A percentile compares a stretch with the other conserved stretches of the same genome.
Evolutionary conservation across 768 basidiomycete genomes (phyloP).

Genomic region (Pulveroboletus frians): DNA sequence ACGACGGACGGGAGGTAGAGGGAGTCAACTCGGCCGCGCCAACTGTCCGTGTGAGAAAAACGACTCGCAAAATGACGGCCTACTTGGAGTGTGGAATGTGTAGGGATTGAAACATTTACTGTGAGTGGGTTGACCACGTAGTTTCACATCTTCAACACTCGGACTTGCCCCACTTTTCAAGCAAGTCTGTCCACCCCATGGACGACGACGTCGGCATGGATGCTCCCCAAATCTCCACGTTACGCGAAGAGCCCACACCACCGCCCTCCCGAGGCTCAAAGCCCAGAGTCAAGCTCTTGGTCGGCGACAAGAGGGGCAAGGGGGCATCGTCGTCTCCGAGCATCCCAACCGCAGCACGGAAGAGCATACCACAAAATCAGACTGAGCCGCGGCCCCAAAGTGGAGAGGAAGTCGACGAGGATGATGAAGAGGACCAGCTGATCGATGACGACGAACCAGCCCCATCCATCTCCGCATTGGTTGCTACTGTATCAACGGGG

Average conservation of each 20-base stretch:
- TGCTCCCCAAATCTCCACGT: slow-evolving; percentile 76
- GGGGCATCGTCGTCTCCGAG: slow-evolving; percentile 33
- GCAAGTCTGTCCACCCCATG: slow-evolving; percentile 17
- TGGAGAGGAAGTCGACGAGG: slow-evolving; percentile 55
- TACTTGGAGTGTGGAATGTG: slow-evolving; percentile 1
- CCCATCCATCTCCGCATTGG: slow-evolving; percentile 25
- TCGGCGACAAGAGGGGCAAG: slow-evolving; percentile 40
- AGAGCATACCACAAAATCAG: slow-evolving; percentile 16
- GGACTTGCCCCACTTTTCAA: neutral
- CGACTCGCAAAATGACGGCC: neutral
- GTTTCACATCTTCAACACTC: neutral
- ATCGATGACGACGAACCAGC: slow-evolving; percentile 58
- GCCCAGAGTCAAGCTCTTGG: slow-evolving; percentile 47
- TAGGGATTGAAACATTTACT: neutral
- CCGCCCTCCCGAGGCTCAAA: slow-evolving; percentile 45
- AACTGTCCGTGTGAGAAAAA: slow-evolving; percentile 14
- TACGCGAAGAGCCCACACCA: slow-evolving; percentile 67
- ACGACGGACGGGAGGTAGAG: neutral
- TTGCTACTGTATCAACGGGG: slow-evolving; percentile 30
- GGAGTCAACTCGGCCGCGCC: neutral
- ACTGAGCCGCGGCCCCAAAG: slow-evolving; percentile 18
- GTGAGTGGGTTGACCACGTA: slow-evolving; percentile 1
- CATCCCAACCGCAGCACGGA: slow-evolving; percentile 17
- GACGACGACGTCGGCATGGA: slow-evolving; percentile 60
- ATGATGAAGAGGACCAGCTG: slow-evolving; percentile 74